Evolutionary conservation across 495 filamentous ascomycete species (phyloP).

Genomic region (Pseudoneurospora amorphoporcata): DNA sequence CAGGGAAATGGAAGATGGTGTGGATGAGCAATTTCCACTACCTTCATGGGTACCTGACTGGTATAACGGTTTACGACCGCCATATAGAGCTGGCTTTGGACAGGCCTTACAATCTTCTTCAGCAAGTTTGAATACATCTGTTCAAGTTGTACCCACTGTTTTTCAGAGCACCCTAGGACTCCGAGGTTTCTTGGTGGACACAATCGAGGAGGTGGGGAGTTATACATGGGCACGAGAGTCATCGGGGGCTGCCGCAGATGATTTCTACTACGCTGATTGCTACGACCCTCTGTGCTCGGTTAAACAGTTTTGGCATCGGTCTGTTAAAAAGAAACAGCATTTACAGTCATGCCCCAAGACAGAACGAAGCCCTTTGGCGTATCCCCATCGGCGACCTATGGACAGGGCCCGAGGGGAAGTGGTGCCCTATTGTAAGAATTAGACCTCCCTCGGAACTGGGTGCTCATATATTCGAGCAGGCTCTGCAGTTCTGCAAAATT

Average conservation of each 20-base stretch:
- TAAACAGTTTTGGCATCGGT: neutral
- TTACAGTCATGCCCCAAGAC: neutral
- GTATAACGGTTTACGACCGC: neutral
- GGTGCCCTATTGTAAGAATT: neutral
- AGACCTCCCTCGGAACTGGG: neutral
- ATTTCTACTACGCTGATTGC: rapidly evolving
- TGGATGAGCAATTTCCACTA: neutral
- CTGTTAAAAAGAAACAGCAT: neutral
- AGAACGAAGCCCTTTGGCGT: neutral
- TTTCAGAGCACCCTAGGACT: neutral
- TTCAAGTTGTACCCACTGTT: neutral
- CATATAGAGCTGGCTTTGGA: neutral
- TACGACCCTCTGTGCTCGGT: neutral
- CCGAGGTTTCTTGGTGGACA: neutral
- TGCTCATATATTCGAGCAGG: neutral
- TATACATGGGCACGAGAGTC: neutral
- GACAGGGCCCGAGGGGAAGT: neutral
- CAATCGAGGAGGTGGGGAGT: neutral
- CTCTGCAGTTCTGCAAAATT: neutral
- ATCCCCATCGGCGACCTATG: neutral
- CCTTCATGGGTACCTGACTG: neutral
- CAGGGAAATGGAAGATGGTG: neutral
- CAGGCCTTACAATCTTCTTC: neutral
- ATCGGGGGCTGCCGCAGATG: neutral
- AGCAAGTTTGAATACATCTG: neutral